These are phyloP conservation scores for Leucocoprinus leucothites DNA, from an alignment of 768 basidiomycete genomes.

Conservation along the genomic window DNA sequence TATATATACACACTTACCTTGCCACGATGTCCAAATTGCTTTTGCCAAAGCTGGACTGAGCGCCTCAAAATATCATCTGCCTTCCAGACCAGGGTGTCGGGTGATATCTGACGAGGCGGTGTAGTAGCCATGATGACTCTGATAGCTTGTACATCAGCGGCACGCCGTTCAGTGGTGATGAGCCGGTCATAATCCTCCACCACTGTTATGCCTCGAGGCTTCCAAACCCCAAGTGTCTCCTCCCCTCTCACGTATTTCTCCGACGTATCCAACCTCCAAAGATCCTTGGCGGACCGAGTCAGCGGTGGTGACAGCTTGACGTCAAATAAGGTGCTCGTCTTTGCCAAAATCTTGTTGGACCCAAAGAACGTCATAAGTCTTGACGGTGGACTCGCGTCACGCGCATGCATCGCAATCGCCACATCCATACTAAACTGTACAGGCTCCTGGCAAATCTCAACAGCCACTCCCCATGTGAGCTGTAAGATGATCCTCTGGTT, in stretches of 20 bases:
- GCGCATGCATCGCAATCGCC: conserved; percentile 76
- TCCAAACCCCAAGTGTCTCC: conserved; percentile 80
- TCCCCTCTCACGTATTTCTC: conserved; percentile 95
- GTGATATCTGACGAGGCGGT: conserved; percentile 43
- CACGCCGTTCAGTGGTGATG: conserved; percentile 65
- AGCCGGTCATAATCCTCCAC: conserved; percentile 83
- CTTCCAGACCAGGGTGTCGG: conserved; percentile 62
- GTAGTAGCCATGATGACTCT: conserved; percentile 68
- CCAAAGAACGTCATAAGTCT: conserved; percentile 75
- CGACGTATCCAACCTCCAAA: conserved; percentile 94
- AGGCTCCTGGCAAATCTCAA: conserved; percentile 83
- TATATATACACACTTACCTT: conserved; percentile 48
- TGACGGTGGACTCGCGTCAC: conserved; percentile 84
- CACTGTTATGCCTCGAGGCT: conserved; percentile 81
- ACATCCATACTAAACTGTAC: conserved; percentile 89
- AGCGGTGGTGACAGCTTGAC: conserved; percentile 80
- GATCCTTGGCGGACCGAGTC: conserved; percentile 81
- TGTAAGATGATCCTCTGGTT: conserved; percentile 81
- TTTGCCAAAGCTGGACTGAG: conserved; percentile 80
- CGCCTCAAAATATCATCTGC: conserved; percentile 62
- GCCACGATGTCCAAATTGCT: conserved; percentile 70
- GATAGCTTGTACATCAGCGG: conserved; percentile 89
- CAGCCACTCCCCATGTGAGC: conserved; percentile 71
- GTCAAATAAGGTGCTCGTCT: conserved; percentile 81
- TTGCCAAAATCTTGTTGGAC: conserved; percentile 71